phyloP scores from a whole-genome alignment of 2,329 filamentous ascomycete genomes.

The Knoxdaviesia proteae region DNA sequence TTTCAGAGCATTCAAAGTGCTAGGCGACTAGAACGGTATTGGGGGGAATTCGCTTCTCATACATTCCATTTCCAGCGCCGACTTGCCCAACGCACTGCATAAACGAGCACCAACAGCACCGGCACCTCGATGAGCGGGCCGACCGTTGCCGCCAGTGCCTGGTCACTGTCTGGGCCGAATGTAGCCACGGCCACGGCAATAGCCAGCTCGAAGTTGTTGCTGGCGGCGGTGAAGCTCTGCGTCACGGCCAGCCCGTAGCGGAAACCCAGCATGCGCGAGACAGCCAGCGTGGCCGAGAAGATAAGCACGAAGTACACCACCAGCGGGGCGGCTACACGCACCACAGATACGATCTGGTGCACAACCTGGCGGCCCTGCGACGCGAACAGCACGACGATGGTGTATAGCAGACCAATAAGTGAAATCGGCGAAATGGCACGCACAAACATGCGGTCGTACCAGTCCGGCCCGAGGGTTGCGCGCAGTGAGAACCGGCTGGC shows the following conservation, averaged over 20 bases:
- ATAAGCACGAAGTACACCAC: conserved; percentile 62
- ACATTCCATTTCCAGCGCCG: too few species aligned
- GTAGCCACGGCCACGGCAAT: conserved; percentile 74
- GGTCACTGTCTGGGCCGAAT: conserved; percentile 56
- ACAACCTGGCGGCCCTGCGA: conserved; percentile 60
- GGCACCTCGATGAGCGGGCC: conserved; percentile 76
- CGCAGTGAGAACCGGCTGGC: conserved; percentile 49
- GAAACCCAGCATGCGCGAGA: conserved; percentile 42
- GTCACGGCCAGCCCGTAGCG: conserved; percentile 50
- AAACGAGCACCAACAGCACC: conserved; percentile 57
- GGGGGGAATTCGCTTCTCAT: too few species aligned
- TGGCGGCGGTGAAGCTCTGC: conserved; percentile 74
- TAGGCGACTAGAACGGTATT: too few species aligned
- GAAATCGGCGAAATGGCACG: conserved; percentile 51
- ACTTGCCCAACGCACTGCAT: conserved; percentile 15
- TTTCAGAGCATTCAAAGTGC: too few species aligned
- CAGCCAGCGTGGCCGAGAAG: conserved; percentile 47
- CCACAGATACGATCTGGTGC: conserved; percentile 63
- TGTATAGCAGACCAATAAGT: conserved; percentile 67
- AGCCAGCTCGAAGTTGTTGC: conserved; percentile 84
- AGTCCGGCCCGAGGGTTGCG: conserved; percentile 27
- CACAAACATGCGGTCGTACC: conserved; percentile 53
- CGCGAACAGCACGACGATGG: conserved; percentile 69
- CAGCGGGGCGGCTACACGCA: conserved; percentile 62
- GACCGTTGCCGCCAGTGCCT: conserved; percentile 66